Base-by-base conservation (phyloP, 495 filamentous ascomycete species). In the Bombardia bombarda region DNA sequence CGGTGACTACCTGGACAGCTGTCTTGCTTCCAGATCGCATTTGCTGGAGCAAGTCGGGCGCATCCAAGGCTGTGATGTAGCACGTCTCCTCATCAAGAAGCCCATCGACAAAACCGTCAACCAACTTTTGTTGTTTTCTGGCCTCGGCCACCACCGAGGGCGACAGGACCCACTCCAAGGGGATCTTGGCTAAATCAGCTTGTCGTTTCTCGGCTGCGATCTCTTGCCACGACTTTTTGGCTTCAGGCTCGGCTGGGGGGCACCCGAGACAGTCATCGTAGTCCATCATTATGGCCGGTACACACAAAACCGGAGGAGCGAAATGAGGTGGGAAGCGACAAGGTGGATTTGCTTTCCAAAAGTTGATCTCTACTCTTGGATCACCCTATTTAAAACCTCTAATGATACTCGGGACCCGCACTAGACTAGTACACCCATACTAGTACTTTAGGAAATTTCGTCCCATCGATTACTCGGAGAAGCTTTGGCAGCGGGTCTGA, bases 1-100 rank as follows among this genome's bases (percentile, higher is more conserved):
- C 63, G 1, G 38, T 49, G 13, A 56, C 48, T 16, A 79, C 69
- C 9, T 61, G 58, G 13, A 67, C 37, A 1, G 70, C 49, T 7
- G 57, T 55, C 10, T 48, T 21, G 0, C 20, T 38, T 0, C 48
- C 52, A 8, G 36, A 16, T 7, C 47, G 46, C 20, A 67, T 47
- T 2, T 51, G 39, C 2, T 46, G 34, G 2, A 60, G 31, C 1
- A 60, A 34, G 0, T 42, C 40, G 1, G 45, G 7, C 18, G 43
- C 54, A 5, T 58, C 55, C 45, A 37, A 50, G 3, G 14, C 40
- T 7, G 51, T 45, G 32, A 60, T 50, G 0, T 39, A 43, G 4
- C 52, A 22, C 1, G 53, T 52, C 4, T 54, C 32, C 8, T 35
- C 20, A 1, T 47, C 37, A 0, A 68, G 52, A 13, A 58, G 65